Evolutionary conservation across 2,329 filamentous ascomycete species (phyloP).

Genomic region (Fusarium heterosporum): DNA sequence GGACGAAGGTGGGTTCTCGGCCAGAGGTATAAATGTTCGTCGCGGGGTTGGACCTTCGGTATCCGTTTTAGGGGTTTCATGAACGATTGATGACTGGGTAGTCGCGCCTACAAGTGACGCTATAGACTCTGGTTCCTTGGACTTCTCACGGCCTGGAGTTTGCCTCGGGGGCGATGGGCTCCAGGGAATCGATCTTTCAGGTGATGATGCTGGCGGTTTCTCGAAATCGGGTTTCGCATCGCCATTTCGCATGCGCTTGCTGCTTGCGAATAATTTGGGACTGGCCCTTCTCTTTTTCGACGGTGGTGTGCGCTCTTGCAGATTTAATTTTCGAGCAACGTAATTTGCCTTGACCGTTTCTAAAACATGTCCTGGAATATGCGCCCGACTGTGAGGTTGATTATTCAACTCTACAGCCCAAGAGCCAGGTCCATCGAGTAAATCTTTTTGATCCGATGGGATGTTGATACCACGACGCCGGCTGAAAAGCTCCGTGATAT

Average conservation of each 20-base stretch:
- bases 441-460: conserved; percentile 54
- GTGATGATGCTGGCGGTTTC: conserved; percentile 13
- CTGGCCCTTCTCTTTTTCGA: conserved; percentile 21
- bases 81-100: conserved; percentile 39
- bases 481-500: conserved; percentile 43
- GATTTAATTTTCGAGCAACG: conserved; percentile 7
- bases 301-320: conserved; percentile 5
- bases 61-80: conserved; percentile 43
- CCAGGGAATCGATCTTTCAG: conserved; percentile 27
- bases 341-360: conserved; percentile 48
- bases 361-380: conserved; percentile 54
- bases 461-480: conserved; percentile 50
- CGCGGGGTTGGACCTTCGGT: conserved; percentile 11
- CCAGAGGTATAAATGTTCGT: conserved; percentile 21
- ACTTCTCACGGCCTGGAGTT: conserved; percentile 25
- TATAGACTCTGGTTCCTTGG: not conserved
- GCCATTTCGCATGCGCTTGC: conserved; percentile 30
- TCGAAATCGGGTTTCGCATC: not conserved
- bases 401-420: conserved; percentile 52
- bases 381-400: conserved; percentile 42
- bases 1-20: conserved; percentile 28
- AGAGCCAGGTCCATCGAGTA: conserved; percentile 52
- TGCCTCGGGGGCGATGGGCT: conserved; percentile 19
- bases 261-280: not conserved
- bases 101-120: not conserved